Evolutionary conservation across 2,329 filamentous ascomycete genomes (phyloP), one percentile per base, ranked within the genome.

Genomic region (Neopestalotiopsis sp.): DNA sequence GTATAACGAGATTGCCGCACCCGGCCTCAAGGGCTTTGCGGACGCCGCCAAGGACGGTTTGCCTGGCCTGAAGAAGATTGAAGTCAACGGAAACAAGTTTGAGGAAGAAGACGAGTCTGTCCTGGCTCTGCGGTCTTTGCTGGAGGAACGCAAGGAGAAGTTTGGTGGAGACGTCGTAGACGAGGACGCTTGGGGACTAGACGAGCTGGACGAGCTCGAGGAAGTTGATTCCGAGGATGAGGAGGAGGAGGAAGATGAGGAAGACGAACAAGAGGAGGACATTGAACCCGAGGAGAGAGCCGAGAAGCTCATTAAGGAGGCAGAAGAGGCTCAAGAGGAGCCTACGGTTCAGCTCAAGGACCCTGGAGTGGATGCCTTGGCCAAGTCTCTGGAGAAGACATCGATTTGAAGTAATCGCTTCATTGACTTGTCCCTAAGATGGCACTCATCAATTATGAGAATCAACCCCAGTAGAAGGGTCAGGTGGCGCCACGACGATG

Each of bases 21-120:
- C 90, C 68, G 93, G 92, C 20, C 81, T 98, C 64, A 90, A 92
- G 77, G 88, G 86, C 2, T 85, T 99, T 67, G 88, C 91, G 3
- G 83, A 88, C 24, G 93, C 93, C 2, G 90, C 90, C 4, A 89
- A 89, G 75, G 83, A 87, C 9, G 85, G 86, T 2, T 86, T 99
- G 9, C 94, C 94, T 1, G 88, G 88, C 13, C 84, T 99, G 73
- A 92, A 91, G 82, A 91, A 95, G 75, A 89, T 99, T 64, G 96
- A 98, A 82, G 84, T 99, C 73, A 98, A 99, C 79, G 96, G 96
- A 65, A 99, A 99, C 84, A 96, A 94, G 78, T 97, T 99, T 75
- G 85, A 88, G 9, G 95, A 98, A 80, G 94, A 97, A 2, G 94
- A 98, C 74, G 85, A 88, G 61, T 89, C 89, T 34, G 86, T 98